Base-by-base conservation (phyloP, 129 eudicot species). In the Centrapalus pauciflorus region DNA sequence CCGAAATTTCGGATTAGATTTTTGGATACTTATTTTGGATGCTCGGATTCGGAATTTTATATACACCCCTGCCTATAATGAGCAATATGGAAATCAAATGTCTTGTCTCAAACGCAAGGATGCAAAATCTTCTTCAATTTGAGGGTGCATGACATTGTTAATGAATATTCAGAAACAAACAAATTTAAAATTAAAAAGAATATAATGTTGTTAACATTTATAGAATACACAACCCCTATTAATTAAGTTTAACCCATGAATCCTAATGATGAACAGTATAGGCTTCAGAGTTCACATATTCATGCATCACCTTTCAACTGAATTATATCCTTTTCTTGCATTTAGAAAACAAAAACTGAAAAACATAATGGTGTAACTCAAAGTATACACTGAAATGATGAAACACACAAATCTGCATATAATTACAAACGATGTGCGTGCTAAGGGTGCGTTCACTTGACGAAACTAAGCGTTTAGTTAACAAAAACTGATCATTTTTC, bases 101-200 rank as follows among this genome's bases (percentile, higher is more conserved):
- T n/a, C 97, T 93, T 90, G 96, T 69, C 97, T 83, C 84, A 90
- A 72, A 16, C 97, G 81, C 76, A 90, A 58, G 8, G 95, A 82
- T 87, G 97, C 81, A 90, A 41, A 16, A 90, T 90, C 59, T 80
- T 84, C 80, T 80, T 90, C 5, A 95, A 79, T 66, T 78, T 80
- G n/a, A 1, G 97, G 97, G 86, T 80, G 84, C 84, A 90, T 87
- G 8, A 84, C 90, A 62, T 90, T 90, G 80, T 87, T 90, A 65
- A 95, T 90, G 76, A 16, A 80, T 38, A 23, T 76, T 8, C 46
- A 59, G 5, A 72, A 56, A 48, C 17, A 23, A 3, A 32, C n/a
- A n/a, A 4, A 10, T 1, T 11, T 1, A 7, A 0, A 2, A 17
- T 27, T 8, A 54, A 3, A 20, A 6, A 10, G 3, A 43, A 25